Conservation (phyloP, 441 rosid species). For the Populus hybrid region DNA sequence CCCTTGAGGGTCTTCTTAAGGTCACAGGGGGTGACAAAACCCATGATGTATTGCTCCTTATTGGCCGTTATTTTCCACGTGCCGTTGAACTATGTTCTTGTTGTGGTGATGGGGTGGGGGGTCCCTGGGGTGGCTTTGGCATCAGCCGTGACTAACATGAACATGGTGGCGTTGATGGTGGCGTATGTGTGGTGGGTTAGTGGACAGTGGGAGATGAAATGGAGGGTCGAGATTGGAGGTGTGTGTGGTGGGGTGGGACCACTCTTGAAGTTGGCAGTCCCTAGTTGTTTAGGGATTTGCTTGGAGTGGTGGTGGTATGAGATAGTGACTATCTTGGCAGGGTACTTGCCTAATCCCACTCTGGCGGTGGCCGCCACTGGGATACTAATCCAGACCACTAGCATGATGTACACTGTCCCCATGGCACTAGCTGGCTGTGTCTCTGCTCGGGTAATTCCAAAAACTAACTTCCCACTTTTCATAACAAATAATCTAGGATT, state of each 20-base stretch:
- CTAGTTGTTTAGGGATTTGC: constrained; percentile 94
- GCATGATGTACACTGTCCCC: constrained; percentile 97
- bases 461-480: not conserved
- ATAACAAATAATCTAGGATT: not conserved
- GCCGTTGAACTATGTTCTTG: constrained; percentile 71
- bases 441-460: constrained; percentile 81
- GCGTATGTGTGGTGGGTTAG: constrained; percentile 65
- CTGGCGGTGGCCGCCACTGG: constrained; percentile 93
- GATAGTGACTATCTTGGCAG: constrained; percentile 84
- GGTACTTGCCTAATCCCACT: constrained; percentile 82
- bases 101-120: constrained; percentile 55
- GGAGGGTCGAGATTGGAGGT: constrained; percentile 41
- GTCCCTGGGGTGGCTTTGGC: constrained; percentile 97
- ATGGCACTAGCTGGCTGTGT: constrained; percentile 98
- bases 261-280: constrained; percentile 78
- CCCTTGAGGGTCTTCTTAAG: constrained; percentile 79
- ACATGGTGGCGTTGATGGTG: constrained; percentile 70
- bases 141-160: constrained; percentile 79
- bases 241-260: constrained; percentile 64
- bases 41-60: constrained; percentile 91
- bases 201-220: constrained; percentile 50
- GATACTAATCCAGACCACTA: constrained; percentile 92
- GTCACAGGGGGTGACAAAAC: constrained; percentile 81
- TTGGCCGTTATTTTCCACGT: constrained; percentile 76
- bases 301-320: constrained; percentile 99